A percentile compares a stretch with the other conserved stretches of the same genome.
Evolutionary conservation across 345 rosid genomes (phyloP).

Genomic region (Linum lewisii): DNA sequence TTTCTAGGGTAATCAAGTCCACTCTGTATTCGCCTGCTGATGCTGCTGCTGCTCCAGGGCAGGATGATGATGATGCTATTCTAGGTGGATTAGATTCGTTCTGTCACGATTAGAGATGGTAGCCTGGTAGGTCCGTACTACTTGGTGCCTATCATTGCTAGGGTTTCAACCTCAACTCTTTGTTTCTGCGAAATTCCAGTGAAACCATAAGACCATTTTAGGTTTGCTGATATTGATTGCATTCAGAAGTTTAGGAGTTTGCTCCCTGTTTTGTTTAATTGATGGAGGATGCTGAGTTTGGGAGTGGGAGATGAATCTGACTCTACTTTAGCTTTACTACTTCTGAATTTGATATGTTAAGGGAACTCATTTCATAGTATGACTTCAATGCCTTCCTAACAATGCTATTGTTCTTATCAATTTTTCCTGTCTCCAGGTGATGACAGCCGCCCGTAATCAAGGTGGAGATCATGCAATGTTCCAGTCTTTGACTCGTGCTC

Average conservation of each 20-base stretch:
- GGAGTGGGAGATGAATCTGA: neutral
- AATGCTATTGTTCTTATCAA: constrained; percentile 2
- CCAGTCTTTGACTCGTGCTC: constrained; percentile 56
- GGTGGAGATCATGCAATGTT: constrained; percentile 84
- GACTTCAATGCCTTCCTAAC: neutral
- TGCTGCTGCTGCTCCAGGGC: too few relatives aligned
- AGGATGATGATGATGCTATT: too few relatives aligned
- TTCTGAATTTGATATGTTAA: neutral
- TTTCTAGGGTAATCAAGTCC: too few relatives aligned
- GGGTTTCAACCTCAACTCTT: too few relatives aligned
- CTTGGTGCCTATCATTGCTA: too few relatives aligned
- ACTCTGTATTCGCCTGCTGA: too few relatives aligned
- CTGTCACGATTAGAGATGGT: too few relatives aligned
- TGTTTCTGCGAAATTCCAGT: neutral
- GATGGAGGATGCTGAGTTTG: neutral
- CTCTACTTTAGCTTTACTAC: neutral
- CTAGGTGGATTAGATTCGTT: too few relatives aligned
- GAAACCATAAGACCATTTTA: neutral
- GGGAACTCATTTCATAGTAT: neutral
- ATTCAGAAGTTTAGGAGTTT: too few relatives aligned
- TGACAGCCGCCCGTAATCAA: constrained; percentile 54
- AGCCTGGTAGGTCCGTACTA: too few relatives aligned
- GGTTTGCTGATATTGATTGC: too few relatives aligned
- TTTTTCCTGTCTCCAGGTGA: constrained; percentile 40
- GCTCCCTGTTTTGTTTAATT: too few relatives aligned